These are phyloP conservation scores for Picochlorum sp. DNA, from an alignment of 139 green algal genomes.

Conservation along the genomic window DNA sequence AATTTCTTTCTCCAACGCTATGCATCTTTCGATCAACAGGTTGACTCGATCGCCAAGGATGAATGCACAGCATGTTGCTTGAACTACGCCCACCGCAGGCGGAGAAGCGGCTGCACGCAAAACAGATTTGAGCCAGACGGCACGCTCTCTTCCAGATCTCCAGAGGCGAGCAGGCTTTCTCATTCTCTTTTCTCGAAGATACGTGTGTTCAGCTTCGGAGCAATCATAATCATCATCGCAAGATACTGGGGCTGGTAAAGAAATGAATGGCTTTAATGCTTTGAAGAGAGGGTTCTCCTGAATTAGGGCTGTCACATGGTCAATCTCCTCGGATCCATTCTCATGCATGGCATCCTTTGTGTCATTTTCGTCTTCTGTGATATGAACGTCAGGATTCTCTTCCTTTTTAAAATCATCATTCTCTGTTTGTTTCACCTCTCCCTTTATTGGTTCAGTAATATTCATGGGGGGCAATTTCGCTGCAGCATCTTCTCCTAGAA, in stretches of 20 bases:
- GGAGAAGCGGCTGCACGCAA: background rate
- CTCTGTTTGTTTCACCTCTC: constrained; percentile 5
- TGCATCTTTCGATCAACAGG: constrained; percentile 17
- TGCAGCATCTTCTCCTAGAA: constrained; percentile 16
- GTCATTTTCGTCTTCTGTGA: background rate
- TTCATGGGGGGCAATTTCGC: background rate
- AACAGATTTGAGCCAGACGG: constrained; percentile 23
- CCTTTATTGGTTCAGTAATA: background rate
- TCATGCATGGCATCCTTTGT: constrained; percentile 5
- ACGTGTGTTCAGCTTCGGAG: constrained; percentile 28
- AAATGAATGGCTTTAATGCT: background rate
- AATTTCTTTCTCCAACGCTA: constrained; percentile 15
- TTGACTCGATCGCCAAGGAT: constrained; percentile 25
- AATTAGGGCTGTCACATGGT: background rate
- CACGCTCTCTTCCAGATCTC: constrained; percentile 28
- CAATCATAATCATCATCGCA: constrained; percentile 26
- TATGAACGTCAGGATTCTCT: background rate
- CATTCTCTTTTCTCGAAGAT: constrained; percentile 27
- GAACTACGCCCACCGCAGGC: background rate
- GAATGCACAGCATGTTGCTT: constrained; percentile 16
- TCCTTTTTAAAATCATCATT: background rate
- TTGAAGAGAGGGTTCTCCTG: background rate
- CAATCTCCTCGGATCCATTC: background rate
- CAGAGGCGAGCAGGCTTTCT: constrained; percentile 24
- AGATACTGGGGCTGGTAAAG: background rate